These are phyloP conservation scores for Diaporthe longicolla DNA, from an alignment of 2,329 filamentous ascomycete genomes.

Conservation along the genomic window DNA sequence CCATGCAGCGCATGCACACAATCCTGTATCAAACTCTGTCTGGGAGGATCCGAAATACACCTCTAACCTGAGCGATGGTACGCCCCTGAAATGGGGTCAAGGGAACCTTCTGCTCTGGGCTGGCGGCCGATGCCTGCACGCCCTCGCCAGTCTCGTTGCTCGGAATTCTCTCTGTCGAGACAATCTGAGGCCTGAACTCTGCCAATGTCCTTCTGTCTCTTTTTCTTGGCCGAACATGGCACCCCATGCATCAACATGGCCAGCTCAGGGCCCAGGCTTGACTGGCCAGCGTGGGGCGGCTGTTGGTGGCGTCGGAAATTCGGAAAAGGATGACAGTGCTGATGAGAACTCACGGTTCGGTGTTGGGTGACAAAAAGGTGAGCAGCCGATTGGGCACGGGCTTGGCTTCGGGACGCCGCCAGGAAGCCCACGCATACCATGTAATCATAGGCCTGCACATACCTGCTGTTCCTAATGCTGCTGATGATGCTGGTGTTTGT, in stretches of 20 bases:
- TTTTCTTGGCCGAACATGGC: not conserved
- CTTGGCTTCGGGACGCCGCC: not conserved
- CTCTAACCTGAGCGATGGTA: constrained; percentile 6
- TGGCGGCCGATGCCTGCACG: constrained; percentile 12
- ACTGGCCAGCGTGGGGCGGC: not conserved
- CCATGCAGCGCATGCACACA: not conserved
- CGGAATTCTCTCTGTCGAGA: not conserved
- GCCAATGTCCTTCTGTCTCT: not conserved
- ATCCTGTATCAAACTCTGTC: constrained; percentile 29
- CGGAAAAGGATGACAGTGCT: not conserved
- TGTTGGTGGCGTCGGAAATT: constrained; percentile 5
- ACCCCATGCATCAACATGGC: not conserved
- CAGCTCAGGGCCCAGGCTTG: not conserved
- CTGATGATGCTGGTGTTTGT: not conserved
- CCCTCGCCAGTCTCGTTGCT: not conserved
- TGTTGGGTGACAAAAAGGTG: not conserved
- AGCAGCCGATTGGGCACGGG: constrained; percentile 27
- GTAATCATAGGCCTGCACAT: not conserved
- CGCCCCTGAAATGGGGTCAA: constrained; percentile 20
- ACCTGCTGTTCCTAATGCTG: not conserved
- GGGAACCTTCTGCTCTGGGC: constrained; percentile 22
- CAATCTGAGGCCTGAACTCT: not conserved
- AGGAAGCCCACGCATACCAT: not conserved
- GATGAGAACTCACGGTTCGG: not conserved
- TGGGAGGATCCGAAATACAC: constrained; percentile 2